Evolutionary conservation across 2,329 filamentous ascomycete genomes (phyloP).

Genomic region (Aspergillus hortae): DNA sequence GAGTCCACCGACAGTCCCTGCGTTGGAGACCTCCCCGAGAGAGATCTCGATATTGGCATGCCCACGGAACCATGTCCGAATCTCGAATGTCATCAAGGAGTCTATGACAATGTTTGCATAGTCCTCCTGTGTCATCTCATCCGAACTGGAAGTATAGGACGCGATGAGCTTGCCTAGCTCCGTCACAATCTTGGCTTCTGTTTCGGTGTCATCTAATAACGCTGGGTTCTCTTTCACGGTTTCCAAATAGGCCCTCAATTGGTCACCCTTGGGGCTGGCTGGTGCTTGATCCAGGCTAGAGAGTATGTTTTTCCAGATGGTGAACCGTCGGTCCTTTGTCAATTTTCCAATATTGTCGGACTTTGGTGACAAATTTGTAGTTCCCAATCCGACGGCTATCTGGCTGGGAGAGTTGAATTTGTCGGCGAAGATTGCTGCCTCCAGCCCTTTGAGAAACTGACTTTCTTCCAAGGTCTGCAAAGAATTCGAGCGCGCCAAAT

Average conservation of each 20-base stretch:
- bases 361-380: neutral
- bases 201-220: constrained; percentile 8
- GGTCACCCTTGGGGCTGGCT: neutral
- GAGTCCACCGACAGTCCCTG: constrained; percentile 14
- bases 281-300: neutral
- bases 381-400: constrained; percentile 2
- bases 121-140: constrained; percentile 19
- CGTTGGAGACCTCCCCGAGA: constrained; percentile 55
- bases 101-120: constrained; percentile 21
- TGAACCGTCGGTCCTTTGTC: constrained; percentile 8
- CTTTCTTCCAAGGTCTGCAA: constrained; percentile 7
- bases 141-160: constrained; percentile 8
- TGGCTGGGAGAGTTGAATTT: neutral
- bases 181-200: constrained; percentile 2
- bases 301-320: constrained; percentile 6
- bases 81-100: constrained; percentile 28
- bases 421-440: neutral
- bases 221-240: constrained; percentile 4
- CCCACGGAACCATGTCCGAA: constrained; percentile 25
- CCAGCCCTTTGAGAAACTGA: constrained; percentile 5
- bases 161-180: constrained; percentile 12
- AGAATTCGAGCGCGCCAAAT: constrained; percentile 10
- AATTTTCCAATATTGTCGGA: neutral
- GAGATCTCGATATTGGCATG: constrained; percentile 23
- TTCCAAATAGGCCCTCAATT: constrained; percentile 6